These are phyloP conservation scores for Ceratobasidium sp. DNA, from an alignment of 1,284 basidiomycete species.

Conservation along the genomic window DNA sequence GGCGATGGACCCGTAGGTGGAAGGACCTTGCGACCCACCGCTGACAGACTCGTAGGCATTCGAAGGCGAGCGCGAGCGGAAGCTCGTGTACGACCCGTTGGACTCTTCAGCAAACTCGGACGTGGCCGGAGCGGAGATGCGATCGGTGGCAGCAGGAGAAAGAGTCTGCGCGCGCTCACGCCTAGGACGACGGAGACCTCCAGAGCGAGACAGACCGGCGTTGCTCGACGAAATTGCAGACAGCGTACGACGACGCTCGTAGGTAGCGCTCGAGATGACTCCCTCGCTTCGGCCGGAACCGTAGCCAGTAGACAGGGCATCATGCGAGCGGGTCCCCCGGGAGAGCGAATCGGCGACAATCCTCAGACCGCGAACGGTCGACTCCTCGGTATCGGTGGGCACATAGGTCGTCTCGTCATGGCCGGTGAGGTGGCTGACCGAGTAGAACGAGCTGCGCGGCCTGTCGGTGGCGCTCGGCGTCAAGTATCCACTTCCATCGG, in stretches of 20 bases:
- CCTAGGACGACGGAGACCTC: slow-evolving; percentile 19
- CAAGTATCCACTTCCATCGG: slow-evolving; percentile 3
- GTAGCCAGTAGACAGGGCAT: slow-evolving; percentile 46
- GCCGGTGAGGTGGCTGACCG: slow-evolving; percentile 15
- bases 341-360: slow-evolving; percentile 62
- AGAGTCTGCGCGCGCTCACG: slow-evolving; percentile 19
- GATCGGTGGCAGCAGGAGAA: slow-evolving; percentile 19
- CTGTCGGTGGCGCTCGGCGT: slow-evolving; percentile 32
- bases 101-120: slow-evolving; percentile 11
- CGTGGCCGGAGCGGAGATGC: slow-evolving; percentile 7
- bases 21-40: slow-evolving; percentile 3
- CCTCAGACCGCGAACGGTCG: slow-evolving; percentile 50
- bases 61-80: slow-evolving; percentile 49
- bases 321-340: slow-evolving; percentile 62
- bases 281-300: slow-evolving; percentile 20
- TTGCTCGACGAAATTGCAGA: slow-evolving; percentile 16
- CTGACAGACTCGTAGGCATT: slow-evolving; percentile 46
- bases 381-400: slow-evolving; percentile 32
- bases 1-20: slow-evolving; percentile 39
- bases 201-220: slow-evolving; percentile 18
- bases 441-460: slow-evolving; percentile 29
- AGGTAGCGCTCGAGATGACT: slow-evolving; percentile 23
- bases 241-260: slow-evolving; percentile 24
- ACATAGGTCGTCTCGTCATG: slow-evolving; percentile 15
- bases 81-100: slow-evolving; percentile 55